Evolutionary conservation across 2,329 filamentous ascomycete species (phyloP), one percentile per base, ranked within the genome.

Genomic region (Xylariaceae sp.): DNA sequence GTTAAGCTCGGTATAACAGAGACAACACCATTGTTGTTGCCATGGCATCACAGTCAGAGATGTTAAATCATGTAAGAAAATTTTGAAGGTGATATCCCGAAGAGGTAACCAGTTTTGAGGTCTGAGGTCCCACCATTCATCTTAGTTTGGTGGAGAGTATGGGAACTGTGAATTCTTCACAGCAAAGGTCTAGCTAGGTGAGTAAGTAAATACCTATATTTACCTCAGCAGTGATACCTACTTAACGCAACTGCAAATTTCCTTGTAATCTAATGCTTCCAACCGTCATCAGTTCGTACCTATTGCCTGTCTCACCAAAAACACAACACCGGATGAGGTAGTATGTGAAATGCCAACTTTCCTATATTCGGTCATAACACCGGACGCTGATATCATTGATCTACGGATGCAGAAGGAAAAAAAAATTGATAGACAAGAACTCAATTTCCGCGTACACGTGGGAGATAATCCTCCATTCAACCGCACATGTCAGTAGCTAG

Each of bases 351-450:
- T 43, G 16, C 23, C 26, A n/a, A 14, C 43, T 43, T 54, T 53
- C 47, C 55, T 41, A 48, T 29, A 53, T 57, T 48, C 23, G 32
- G 43, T 29, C 42, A 49, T 44, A 16, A 41, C 23, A 54, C 19
- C 40, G 26, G 40, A 26, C 14, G n/a, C 43, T 49, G 23, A 45
- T 18, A 20, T 46, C 32, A 44, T 48, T 26, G 23, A 26, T 26
- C 20, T 41, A 29, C 21, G 44, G 42, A 19, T 41, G 29, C 29
- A 3, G 20, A 40, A 44, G 6, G 18, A 40, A 3, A 26, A 40
- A 44, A 10, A 18, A 40, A 12, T 37, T 40, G 5, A 41, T 46
- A 50, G 32, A 50, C 40, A 37, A 37, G 14, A 16, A 12, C 32
- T 37, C 32, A 37, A 37, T 3, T 3, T 37, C 9, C 32, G 3